Evolutionary conservation across 306 rosid species (phyloP), one percentile per base, ranked within the genome.

Genomic region (Delonix regia): DNA sequence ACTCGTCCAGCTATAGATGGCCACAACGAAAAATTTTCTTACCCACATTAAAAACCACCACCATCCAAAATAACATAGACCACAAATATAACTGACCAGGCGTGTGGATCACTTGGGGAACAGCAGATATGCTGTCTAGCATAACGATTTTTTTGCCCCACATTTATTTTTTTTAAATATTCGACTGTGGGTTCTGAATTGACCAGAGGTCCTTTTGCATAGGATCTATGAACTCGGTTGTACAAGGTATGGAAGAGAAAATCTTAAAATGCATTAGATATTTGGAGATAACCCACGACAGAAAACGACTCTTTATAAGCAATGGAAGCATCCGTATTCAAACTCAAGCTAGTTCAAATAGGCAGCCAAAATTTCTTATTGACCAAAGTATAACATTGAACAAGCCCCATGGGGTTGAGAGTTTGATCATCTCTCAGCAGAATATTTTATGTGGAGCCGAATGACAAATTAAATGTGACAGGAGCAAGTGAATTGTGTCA

Each of bases 351-450:
- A 70, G 48, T 56, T 65, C 71, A 66, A 78, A 78, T 33, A 62
- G 61, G 56, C 34, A 71, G 83, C 78, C 81, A 85, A 86, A 89
- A 86, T 75, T 85, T 89, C 87, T 91, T 89, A 91, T 89, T 87
- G 84, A 57, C 83, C 76, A 86, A 77, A 27, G 84, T 61, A 75
- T 41, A 70, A 78, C 69, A 75, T 52, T 81, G 77, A 85, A 60
- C 63, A 85, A 65, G 80, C 81, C 75, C 84, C 77, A 33, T 70
- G 57, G 71, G 82, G 71, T 70, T 19, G 78, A 71, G 85, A 84
- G 85, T 77, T 74, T 24, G 82, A 74, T 71, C 18, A 80, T 77
- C 73, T 77, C 85, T 76, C 88, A 63, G 74, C 60, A 74, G 51
- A 77, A 80, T 69, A 48, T 77, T 79, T 75, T 80, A 62, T 84